Base-by-base conservation (phyloP, 2,329 filamentous ascomycete genomes). In the Rutstroemia sp. region DNA sequence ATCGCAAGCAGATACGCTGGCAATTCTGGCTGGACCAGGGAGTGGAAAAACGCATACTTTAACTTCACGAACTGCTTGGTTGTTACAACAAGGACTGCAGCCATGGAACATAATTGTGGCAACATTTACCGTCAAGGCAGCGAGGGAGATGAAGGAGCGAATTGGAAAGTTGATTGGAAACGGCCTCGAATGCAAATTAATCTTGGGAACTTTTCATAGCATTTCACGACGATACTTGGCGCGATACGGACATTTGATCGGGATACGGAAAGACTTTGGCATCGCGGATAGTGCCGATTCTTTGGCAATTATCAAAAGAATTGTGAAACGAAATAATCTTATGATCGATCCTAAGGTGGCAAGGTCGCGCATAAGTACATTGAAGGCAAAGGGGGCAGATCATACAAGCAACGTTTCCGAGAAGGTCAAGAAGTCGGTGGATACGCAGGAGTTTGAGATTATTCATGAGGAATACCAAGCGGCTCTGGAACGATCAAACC, bases 91-190 rank as follows among this genome's bases (percentile, higher is more conserved):
- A 64, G 82, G 85, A 44, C 82, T 90, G 64, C 80, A 83, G 56
- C 92, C 92, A 66, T 84, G 88, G 74, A 90, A 96, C 73, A 85
- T 97, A 66, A 85, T 99, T 58, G 92, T 96, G 58, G 94, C 92
- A 60, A 97, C 92, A 0, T 99, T 99, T 69, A 99, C 94, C 2
- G 91, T 96, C 70, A 97, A 97, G 71, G 92, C 94, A 1, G 90
- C 92, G 18, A 82, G 80, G 18, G 92, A 97, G 74, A 99, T 99
- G 92, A 90, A 91, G 66, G 85, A 90, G 67, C 83, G 92, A 7
- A 89, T 97, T 56, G 83, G 85, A 0, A 86, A 80, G 58, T 79
- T 89, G n/a, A 78, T 97, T n/a, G 91, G 91, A 1, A 80, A 87
- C 59, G 85, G 85, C 5, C 74, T 85, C 16, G 88, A 91, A 68